Base-by-base conservation (phyloP, 2,329 filamentous ascomycete species). In the Ophioceras dolichostomum region DNA sequence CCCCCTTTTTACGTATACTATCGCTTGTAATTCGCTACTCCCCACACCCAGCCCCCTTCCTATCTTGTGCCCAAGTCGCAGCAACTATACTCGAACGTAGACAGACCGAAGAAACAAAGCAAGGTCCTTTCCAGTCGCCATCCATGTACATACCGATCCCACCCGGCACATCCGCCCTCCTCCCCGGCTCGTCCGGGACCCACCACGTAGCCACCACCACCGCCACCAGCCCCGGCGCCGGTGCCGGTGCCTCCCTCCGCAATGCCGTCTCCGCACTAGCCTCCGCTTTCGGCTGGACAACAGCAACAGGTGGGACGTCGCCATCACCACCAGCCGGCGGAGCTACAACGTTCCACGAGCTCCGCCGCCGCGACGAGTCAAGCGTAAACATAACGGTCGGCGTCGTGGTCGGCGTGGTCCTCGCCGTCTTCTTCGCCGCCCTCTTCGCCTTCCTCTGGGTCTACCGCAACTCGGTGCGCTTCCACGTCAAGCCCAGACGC, bases 401-500 rank as follows among this genome's bases (percentile, higher is more conserved):
- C 38, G 50, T 64, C 40, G 54, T 61, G 4, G 56, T 67, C 32
- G 63, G 58, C 40, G 48, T 67, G 29, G 48, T 60, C 4, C 49
- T 66, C 16, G 54, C 55, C 19, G 45, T 56, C 16, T 67, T 67
- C 39, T 38, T 68, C 39, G 47, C 55, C 13, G 57, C 49, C 16
- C 41, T 57, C 14, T 38, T 48, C 28, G 51, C 51, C 27, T 67
- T 68, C 41, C 43, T 63, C 27, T 62, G 55, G 44, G 45, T 52
- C 4, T 67, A 66, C 43, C 53, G 61, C 33, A 39, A 42, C 16
- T 60, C 63, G 3, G 53, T 65, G 31, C 52, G 53, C 6, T 56
- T 57, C 38, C 48, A 22, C 55, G 49, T 40, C 49, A 41, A 39
- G 22, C 22, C 22, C 22, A 26, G 12, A 12, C 22, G 22, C 8